Evolutionary conservation across 371 early-diverging fungal species (phyloP), one percentile per base, ranked within the genome.

Genomic region (Phascolomyces articulosus): DNA sequence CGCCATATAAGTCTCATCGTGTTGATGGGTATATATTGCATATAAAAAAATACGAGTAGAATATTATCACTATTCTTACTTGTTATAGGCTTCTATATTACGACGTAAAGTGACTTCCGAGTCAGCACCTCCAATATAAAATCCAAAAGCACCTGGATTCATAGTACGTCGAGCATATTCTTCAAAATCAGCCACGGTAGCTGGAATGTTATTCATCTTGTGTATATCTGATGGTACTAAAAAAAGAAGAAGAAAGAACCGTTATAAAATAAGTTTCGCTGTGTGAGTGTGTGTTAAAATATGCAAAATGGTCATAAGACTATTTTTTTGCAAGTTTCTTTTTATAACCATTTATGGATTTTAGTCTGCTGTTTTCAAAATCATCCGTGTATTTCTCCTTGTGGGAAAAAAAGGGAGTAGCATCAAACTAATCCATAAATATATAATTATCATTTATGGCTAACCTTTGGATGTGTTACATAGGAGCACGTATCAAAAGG

Each of bases 131-230:
- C 64, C 62, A 20, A 23, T 47, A 28, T 67, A 71, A 63, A 64
- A 71, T 18, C 60, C 71, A 40, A 61, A 64, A 28, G 53, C 40
- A n/a, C 55, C 55, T 18, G 64, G 62, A 40, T 40, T 55, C 51
- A 71, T 55, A 11, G 51, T 58, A 11, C 34, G 34, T 3, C 67
- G 51, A 31, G 71, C 71, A 58, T 60, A 40, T 15, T 63, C 51
- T 56, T 71, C 71, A 51, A 56, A 71, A 26, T 71, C 71, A 29
- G 67, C 67, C n/a, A 70, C 4, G 16, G 59, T 60, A n/a, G 58
- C 68, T n/a, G 68, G 68, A 24, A 65, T 38, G 26, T 40, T 40
- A 26, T 38, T 44, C 41, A 41, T 59, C 23, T 8, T 6, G 51
- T 20, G 7, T 51, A 4, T 10, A 8, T 0, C 6, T 24, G 24